Conservation (phyloP, 148 eudicot species). For the Vaccinium macrocarpon region DNA sequence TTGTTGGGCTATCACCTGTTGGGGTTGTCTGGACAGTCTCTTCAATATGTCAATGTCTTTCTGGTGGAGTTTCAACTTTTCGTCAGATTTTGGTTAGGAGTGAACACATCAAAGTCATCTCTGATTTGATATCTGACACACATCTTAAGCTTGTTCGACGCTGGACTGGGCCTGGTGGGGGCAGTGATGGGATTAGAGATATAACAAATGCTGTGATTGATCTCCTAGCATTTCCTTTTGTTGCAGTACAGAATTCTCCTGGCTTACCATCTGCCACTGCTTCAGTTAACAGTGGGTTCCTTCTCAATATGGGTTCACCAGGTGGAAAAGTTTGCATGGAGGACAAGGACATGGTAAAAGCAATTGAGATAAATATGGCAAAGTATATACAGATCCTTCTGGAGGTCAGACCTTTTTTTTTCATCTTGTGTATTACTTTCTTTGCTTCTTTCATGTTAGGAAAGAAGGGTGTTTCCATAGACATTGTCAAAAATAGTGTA, state of each 20-base stretch:
- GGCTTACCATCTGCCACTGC: slow-evolving; percentile 82
- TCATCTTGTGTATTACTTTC: neutral
- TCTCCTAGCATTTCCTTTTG: slow-evolving; percentile 94
- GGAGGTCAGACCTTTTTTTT: slow-evolving; percentile 50
- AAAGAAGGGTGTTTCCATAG: neutral
- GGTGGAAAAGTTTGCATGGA: slow-evolving; percentile 82
- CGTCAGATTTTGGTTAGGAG: slow-evolving; percentile 69
- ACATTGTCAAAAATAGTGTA: neutral
- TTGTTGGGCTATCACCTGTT: slow-evolving; percentile 71
- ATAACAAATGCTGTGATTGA: slow-evolving; percentile 75
- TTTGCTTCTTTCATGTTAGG: neutral
- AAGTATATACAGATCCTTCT: slow-evolving; percentile 67
- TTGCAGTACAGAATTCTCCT: slow-evolving; percentile 75
- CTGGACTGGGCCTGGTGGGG: slow-evolving; percentile 91
- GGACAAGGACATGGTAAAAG: slow-evolving; percentile 74
- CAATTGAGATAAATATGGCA: slow-evolving; percentile 69
- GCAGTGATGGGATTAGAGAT: slow-evolving; percentile 67
- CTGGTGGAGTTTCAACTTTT: slow-evolving; percentile 77
- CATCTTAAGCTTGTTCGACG: slow-evolving; percentile 68
- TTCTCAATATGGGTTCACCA: slow-evolving; percentile 85
- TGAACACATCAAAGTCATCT: slow-evolving; percentile 63
- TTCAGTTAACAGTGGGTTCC: slow-evolving; percentile 82
- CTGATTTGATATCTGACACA: slow-evolving; percentile 65
- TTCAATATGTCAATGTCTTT: slow-evolving; percentile 76
- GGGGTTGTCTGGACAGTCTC: slow-evolving; percentile 94